Conservation (phyloP, 306 rosid species). For the peach (Prunus persica) region Prunus_persica_NCBIv2 NC_034014.1:9745501-9746000, state of each 20-base stretch:
- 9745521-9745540: constrained; percentile 30
- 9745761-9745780: constrained; percentile 40
- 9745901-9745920: constrained; percentile 24
- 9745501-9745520: constrained; percentile 29
- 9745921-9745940: constrained; percentile 14
- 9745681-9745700: constrained; percentile 41
- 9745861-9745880: constrained; percentile 30
- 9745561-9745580: constrained; percentile 30
- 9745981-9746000: no score
- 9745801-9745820: neutral
- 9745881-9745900: neutral
- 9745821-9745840: neutral
- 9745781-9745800: constrained; percentile 38
- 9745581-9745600: constrained; percentile 40
- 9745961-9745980: constrained; percentile 8
- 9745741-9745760: constrained; percentile 14
- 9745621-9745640: no score
- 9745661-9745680: neutral
- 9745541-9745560: constrained; percentile 38
- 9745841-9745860: constrained; percentile 4
- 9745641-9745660: no score
- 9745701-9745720: constrained; percentile 45
- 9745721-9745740: constrained; percentile 31
- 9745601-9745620: neutral
- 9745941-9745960: constrained; percentile 30